A percentile compares a stretch with the other conserved stretches of the same genome.
Evolutionary conservation across 306 rosid species (phyloP).

Genomic region (Senna siamea): DNA sequence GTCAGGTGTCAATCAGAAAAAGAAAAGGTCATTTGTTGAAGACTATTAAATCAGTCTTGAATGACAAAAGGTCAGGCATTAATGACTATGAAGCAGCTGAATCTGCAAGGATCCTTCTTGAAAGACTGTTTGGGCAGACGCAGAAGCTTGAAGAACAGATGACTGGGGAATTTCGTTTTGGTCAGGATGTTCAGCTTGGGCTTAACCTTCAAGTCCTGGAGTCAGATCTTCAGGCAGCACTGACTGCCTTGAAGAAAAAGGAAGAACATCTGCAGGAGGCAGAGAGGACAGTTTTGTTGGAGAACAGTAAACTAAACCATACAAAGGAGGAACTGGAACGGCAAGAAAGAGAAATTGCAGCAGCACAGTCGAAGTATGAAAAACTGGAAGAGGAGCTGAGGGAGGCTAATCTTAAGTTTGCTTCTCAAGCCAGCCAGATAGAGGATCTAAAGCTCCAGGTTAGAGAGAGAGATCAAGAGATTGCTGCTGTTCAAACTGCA

Average conservation of each 20-base stretch:
- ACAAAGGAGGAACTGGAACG: slow-evolving; percentile 75
- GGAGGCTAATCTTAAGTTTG: slow-evolving; percentile 58
- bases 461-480: slow-evolving; percentile 56
- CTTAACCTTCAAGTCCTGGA: slow-evolving; percentile 67
- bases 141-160: slow-evolving; percentile 72
- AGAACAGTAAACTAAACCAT: slow-evolving; percentile 55
- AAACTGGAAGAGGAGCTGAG: slow-evolving; percentile 68
- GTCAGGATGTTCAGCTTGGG: slow-evolving; percentile 51
- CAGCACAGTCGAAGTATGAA: slow-evolving; percentile 59
- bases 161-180: slow-evolving; percentile 42
- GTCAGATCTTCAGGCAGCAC: slow-evolving; percentile 72
- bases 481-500: slow-evolving; percentile 42
- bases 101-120: slow-evolving; percentile 79
- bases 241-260: slow-evolving; percentile 65
- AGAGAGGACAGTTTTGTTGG: slow-evolving; percentile 64
- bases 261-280: slow-evolving; percentile 81
- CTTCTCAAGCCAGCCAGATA: slow-evolving; percentile 68
- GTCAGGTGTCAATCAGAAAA: slow-evolving; percentile 31
- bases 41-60: slow-evolving; percentile 53
- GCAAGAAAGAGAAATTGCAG: slow-evolving; percentile 68
- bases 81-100: slow-evolving; percentile 66
- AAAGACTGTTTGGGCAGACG: slow-evolving; percentile 80
- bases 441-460: slow-evolving; percentile 69
- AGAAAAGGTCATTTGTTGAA: slow-evolving; percentile 41
- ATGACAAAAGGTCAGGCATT: slow-evolving; percentile 46